phyloP scores from a whole-genome alignment of 2,329 filamentous ascomycete species.

The Pseudofabraea citricarpa region DNA sequence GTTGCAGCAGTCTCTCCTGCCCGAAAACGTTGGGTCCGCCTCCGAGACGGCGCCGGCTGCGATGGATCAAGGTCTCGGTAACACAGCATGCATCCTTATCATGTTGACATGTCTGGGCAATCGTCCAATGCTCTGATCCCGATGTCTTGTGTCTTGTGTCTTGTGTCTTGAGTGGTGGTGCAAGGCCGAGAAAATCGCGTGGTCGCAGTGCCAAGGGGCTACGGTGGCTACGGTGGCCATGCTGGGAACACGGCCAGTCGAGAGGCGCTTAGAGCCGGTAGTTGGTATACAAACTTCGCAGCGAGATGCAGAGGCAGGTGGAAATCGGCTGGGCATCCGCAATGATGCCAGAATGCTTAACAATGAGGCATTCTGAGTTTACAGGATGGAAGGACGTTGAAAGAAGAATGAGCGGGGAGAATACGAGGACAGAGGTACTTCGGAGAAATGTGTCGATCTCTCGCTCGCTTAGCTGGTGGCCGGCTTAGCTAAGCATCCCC shows the following conservation, averaged over 20 bases:
- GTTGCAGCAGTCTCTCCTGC: background rate
- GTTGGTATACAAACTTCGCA: too few relatives aligned
- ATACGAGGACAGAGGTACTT: background rate
- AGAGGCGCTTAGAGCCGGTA: too few relatives aligned
- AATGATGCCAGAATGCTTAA: background rate
- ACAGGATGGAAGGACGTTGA: background rate
- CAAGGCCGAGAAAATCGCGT: background rate
- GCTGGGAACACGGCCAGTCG: too few relatives aligned
- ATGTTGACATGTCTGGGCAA: background rate
- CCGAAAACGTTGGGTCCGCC: too few relatives aligned
- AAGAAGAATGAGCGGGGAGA: background rate
- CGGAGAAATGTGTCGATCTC: too few relatives aligned
- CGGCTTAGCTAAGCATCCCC: too few relatives aligned
- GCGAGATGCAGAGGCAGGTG: too few relatives aligned
- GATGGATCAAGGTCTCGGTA: background rate
- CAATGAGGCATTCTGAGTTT: background rate
- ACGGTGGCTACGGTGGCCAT: too few relatives aligned
- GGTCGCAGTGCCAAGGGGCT: too few relatives aligned
- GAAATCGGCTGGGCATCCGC: too few relatives aligned
- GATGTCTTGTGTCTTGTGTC: background rate
- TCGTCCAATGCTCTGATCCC: background rate
- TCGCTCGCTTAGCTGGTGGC: too few relatives aligned
- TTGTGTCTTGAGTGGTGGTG: background rate
- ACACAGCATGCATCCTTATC: background rate
- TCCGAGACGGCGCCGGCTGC: background rate